Conservation (phyloP, 768 basidiomycete genomes). For the Amanita molliuscula region DNA sequence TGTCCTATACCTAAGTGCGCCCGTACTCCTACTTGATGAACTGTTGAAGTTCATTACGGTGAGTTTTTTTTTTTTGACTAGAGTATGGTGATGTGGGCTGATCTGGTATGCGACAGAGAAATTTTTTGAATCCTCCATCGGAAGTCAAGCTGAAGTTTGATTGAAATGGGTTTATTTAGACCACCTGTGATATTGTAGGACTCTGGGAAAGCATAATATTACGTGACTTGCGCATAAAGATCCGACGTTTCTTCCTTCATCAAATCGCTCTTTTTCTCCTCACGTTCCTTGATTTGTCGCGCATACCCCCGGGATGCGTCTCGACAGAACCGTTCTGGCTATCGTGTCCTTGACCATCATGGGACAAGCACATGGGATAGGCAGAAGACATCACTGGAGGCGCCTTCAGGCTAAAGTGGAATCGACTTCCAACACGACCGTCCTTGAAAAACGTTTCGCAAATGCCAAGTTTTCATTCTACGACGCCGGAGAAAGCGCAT, state of each 20-base stretch:
- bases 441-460: constrained; percentile 12
- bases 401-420: background rate
- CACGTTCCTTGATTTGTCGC: background rate
- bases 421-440: background rate
- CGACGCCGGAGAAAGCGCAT: constrained; percentile 28
- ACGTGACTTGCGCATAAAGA: too few species aligned
- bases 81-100: background rate
- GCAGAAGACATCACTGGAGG: background rate
- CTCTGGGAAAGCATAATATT: too few species aligned
- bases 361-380: constrained; percentile 1
- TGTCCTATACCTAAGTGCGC: constrained; percentile 78
- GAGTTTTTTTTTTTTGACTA: constrained; percentile 16
- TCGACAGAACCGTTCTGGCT: background rate
- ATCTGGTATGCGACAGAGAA: constrained; percentile 22
- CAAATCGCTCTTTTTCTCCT: background rate
- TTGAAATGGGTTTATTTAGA: constrained; percentile 11
- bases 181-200: background rate
- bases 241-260: background rate
- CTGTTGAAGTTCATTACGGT: constrained; percentile 77
- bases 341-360: background rate
- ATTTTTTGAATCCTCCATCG: constrained; percentile 37
- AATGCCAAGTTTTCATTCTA: constrained; percentile 18
- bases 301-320: background rate
- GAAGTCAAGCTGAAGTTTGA: constrained; percentile 25
- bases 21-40: constrained; percentile 88